Base-by-base conservation (phyloP, 148 eudicot species). In the Drosera capensis region DNA sequence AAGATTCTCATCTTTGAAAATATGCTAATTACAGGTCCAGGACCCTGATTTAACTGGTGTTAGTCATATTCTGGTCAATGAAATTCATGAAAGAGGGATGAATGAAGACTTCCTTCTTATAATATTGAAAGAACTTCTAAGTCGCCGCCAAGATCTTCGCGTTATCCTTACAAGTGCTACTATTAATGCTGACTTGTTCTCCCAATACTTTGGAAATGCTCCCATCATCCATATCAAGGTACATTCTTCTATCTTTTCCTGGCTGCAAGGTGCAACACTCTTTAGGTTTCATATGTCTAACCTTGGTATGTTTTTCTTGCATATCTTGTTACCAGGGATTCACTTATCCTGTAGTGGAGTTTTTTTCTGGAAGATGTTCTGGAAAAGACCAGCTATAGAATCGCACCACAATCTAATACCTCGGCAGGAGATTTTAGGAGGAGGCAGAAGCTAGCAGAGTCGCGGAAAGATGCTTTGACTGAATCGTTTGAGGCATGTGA, bases 61-160 rank as follows among this genome's bases (percentile, higher is more conserved):
- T 50, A 88, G 87, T 63, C 94, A 88, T 71, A 71, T 88, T 66
- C 58, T 88, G 59, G 94, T 88, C 57, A 94, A 88, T 73, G 97
- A 88, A 75, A 88, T 88, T 57, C 97, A 88, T 65, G 97, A 88
- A 70, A 71, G 97, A 71, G 97, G 97, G 46, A 88, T 88, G 84
- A 80, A 88, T 52, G 97, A 88, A 75, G 97, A 88, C 65, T 88
- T 88, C 57, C 78, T 83, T 43, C 64, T 88, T 38, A 88, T 88
- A 40, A 78, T 88, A 53, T 57, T 88, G 56, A 79, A 68, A 56
- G 94, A 88, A 49, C 82, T 88, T 41, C 97, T 88, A 61, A 92
- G 92, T 44, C 92, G 74, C 31, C 86, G 97, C 18, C 82, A 92
- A 57, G 92, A 84, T 62, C 52, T 88, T n/a, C 81, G 92, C 48